Evolutionary conservation across 805 yeast genomes (phyloP).

Genomic region (Yarrowia deformans): DNA sequence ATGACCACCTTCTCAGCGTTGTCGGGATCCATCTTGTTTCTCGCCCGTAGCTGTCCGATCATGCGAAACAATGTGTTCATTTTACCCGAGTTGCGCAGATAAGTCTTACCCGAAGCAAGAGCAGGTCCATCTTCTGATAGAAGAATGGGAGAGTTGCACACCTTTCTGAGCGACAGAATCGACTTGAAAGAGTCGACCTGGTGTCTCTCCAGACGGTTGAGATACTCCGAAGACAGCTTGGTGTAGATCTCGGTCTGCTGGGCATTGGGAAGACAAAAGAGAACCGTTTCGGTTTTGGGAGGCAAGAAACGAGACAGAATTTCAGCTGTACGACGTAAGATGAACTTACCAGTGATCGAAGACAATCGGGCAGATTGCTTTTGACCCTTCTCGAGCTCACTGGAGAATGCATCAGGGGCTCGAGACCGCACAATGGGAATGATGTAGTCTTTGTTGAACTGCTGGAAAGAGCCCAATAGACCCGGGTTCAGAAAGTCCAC

Average conservation of each 20-base stretch:
- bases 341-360: conserved; percentile 67
- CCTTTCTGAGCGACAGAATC: conserved; percentile 76
- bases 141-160: conserved; percentile 82
- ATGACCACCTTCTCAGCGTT: conserved; percentile 84
- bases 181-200: conserved; percentile 61
- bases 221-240: conserved; percentile 54
- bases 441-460: conserved; percentile 59
- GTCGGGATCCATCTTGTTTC: conserved; percentile 54
- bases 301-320: conserved; percentile 67
- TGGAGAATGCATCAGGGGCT: conserved; percentile 63
- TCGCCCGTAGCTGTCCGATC: conserved; percentile 24
- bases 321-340: conserved; percentile 73
- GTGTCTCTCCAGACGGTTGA: conserved; percentile 46
- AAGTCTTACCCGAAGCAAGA: conserved; percentile 39
- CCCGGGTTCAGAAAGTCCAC: conserved; percentile 88
- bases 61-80: conserved; percentile 57
- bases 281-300: conserved; percentile 72
- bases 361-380: conserved; percentile 69
- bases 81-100: conserved; percentile 59
- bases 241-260: conserved; percentile 65
- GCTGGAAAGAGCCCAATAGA: conserved; percentile 66
- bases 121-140: conserved; percentile 60
- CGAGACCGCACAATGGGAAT: conserved; percentile 76
- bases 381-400: conserved; percentile 63
- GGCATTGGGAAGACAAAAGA: conserved; percentile 79